These are phyloP conservation scores for Geranomyces variabilis DNA, from an alignment of 192 early-diverging fungal genomes.

Conservation along the genomic window DNA sequence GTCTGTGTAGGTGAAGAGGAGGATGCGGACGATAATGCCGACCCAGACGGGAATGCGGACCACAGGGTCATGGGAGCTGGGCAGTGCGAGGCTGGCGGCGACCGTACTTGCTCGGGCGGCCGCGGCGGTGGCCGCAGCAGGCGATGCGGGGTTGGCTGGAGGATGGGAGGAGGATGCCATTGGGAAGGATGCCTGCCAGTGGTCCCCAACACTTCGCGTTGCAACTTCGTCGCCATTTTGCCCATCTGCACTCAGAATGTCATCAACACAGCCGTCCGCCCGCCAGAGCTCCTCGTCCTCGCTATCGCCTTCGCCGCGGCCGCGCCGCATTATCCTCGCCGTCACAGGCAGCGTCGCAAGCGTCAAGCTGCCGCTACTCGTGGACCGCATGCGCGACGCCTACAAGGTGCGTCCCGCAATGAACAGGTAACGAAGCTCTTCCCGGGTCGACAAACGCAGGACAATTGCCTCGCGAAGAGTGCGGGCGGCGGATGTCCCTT, in stretches of 20 bases:
- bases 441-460: no score
- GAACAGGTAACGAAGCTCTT: neutral
- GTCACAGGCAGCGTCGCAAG: conserved; percentile 90
- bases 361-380: conserved; percentile 83
- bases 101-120: neutral
- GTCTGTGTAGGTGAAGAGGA: conserved; percentile 30
- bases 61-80: conserved; percentile 15
- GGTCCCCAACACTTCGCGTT: no score
- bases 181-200: no score
- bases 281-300: no score
- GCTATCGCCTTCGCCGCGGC: neutral
- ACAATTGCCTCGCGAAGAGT: no score
- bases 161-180: no score
- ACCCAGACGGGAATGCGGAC: conserved; percentile 24
- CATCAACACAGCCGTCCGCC: no score
- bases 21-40: conserved; percentile 34
- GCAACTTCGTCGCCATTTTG: no score
- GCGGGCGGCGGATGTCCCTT: no score
- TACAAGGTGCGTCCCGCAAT: conserved; percentile 38
- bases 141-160: no score
- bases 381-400: conserved; percentile 43
- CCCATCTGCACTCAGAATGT: no score
- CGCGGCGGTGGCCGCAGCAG: neutral
- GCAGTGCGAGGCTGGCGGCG: neutral
- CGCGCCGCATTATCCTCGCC: conserved; percentile 68